phyloP scores from a whole-genome alignment of 2,329 filamentous ascomycete genomes.

The Chaetomiaceae sp. region DNA sequence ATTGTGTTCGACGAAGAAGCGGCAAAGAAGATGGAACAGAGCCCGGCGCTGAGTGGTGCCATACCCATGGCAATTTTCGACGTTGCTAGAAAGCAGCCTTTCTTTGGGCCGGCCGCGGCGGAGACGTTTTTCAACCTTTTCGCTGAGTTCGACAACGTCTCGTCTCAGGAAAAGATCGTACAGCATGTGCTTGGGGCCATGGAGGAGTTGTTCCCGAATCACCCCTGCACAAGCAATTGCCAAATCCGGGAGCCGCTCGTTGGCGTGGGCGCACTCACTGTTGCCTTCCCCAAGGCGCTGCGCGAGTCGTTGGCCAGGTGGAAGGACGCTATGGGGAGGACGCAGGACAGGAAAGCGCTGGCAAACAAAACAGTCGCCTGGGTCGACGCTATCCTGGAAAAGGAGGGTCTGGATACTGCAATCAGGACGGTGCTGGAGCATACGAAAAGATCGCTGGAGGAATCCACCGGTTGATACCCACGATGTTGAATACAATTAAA shows the following conservation, averaged over 20 bases:
- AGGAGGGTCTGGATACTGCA: constrained; percentile 50
- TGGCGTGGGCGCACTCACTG: constrained; percentile 57
- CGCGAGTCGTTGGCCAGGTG: constrained; percentile 61
- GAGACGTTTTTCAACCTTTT: constrained; percentile 80
- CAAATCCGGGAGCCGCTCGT: constrained; percentile 67
- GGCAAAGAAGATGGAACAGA: constrained; percentile 57
- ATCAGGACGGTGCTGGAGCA: constrained; percentile 54
- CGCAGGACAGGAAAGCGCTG: constrained; percentile 44
- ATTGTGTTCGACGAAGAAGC: constrained; percentile 46
- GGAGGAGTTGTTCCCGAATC: constrained; percentile 53
- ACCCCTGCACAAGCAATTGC: constrained; percentile 64
- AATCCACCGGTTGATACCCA: constrained; percentile 24
- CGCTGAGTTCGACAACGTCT: constrained; percentile 61
- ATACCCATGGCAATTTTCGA: constrained; percentile 93
- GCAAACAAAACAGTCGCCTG: constrained; percentile 48
- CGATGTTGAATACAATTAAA: background rate
- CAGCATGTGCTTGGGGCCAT: constrained; percentile 69
- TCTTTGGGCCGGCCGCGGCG: constrained; percentile 61
- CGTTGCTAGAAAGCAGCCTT: constrained; percentile 72
- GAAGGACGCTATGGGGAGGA: constrained; percentile 44
- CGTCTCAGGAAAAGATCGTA: constrained; percentile 62
- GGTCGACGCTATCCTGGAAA: constrained; percentile 49
- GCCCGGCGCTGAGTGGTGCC: constrained; percentile 84
- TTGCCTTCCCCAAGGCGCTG: constrained; percentile 69
- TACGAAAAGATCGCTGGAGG: constrained; percentile 39